These are phyloP conservation scores for Sporothrix globosa DNA, from an alignment of 2,329 filamentous ascomycete genomes.

Conservation along the genomic window DNA sequence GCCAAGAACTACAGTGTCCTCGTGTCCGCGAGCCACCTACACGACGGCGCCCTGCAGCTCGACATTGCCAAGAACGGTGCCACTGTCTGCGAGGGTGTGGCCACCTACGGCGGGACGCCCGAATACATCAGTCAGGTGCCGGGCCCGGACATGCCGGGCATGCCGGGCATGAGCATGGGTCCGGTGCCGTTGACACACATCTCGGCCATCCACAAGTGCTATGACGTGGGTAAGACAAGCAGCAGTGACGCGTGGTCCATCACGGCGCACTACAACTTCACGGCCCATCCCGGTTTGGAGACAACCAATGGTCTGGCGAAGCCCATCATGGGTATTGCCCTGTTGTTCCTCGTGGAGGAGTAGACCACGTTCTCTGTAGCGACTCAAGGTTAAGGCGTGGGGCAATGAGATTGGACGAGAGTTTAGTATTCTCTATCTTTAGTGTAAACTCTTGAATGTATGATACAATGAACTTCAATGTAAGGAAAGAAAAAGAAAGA, in stretches of 20 bases:
- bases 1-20: conserved; percentile 32
- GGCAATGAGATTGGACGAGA: neutral
- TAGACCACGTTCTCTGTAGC: neutral
- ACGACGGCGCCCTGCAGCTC: conserved; percentile 35
- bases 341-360: conserved; percentile 35
- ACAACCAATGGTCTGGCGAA: conserved; percentile 25
- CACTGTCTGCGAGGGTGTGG: conserved; percentile 33
- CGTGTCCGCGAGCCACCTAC: conserved; percentile 30
- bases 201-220: conserved; percentile 36
- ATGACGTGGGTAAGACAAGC: conserved; percentile 30
- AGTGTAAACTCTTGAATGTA: neutral
- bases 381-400: neutral
- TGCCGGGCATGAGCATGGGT: conserved; percentile 28
- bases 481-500: neutral
- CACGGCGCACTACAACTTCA: conserved; percentile 37
- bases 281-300: conserved; percentile 33
- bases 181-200: conserved; percentile 30
- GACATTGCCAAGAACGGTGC: conserved; percentile 32
- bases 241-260: conserved; percentile 35
- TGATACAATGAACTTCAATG: conserved; percentile 9
- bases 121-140: conserved; percentile 32
- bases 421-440: conserved; percentile 15
- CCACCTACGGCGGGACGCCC: conserved; percentile 35
- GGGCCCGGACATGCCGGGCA: conserved; percentile 12
- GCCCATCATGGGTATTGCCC: conserved; percentile 36